Conservation (phyloP, 192 early-diverging fungal genomes). For the Gryganskiella cystojenkinii region DNA sequence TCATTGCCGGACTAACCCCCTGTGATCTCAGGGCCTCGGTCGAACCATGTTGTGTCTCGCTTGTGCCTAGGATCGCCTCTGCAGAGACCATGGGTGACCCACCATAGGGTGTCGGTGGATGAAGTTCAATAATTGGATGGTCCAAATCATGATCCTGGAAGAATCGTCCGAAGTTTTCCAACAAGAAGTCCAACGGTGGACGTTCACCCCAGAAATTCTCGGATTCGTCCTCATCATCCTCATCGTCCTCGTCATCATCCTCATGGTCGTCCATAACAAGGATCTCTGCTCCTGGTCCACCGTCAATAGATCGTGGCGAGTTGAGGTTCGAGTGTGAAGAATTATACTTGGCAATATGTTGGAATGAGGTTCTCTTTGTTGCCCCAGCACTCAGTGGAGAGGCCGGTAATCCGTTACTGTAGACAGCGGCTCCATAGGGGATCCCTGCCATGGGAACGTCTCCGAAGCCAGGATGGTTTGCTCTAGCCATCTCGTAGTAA, state of each 20-base stretch:
- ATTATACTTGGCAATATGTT: slow-evolving; percentile 27
- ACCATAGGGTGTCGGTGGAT: slow-evolving; percentile 23
- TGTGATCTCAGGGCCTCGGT: slow-evolving; percentile 33
- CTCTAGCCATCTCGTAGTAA: slow-evolving; percentile 45
- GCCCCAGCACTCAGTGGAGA: slow-evolving; percentile 47
- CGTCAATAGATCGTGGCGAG: slow-evolving; percentile 34
- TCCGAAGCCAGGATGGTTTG: slow-evolving; percentile 36
- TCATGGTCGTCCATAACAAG: slow-evolving; percentile 18
- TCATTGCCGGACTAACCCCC: slow-evolving; percentile 32
- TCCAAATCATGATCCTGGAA: slow-evolving; percentile 84
- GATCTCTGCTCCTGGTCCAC: slow-evolving; percentile 10
- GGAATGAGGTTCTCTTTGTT: slow-evolving; percentile 39
- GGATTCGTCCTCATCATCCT: slow-evolving; percentile 38
- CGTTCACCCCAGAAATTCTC: slow-evolving; percentile 65
- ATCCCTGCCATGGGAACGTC: slow-evolving; percentile 28
- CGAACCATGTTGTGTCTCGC: slow-evolving; percentile 12
- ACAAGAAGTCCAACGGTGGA: slow-evolving; percentile 74
- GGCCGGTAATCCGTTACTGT: slow-evolving; percentile 40
- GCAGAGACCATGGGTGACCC: slow-evolving; percentile 44
- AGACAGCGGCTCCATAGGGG: slow-evolving; percentile 12
- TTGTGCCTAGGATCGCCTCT: slow-evolving; percentile 27
- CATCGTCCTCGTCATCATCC: slow-evolving; percentile 20
- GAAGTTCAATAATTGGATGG: slow-evolving; percentile 69
- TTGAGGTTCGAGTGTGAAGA: slow-evolving; percentile 41
- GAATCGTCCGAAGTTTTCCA: slow-evolving; percentile 75